Base-by-base conservation (phyloP, 2,329 filamentous ascomycete genomes). In the Fusarium sp. region DNA sequence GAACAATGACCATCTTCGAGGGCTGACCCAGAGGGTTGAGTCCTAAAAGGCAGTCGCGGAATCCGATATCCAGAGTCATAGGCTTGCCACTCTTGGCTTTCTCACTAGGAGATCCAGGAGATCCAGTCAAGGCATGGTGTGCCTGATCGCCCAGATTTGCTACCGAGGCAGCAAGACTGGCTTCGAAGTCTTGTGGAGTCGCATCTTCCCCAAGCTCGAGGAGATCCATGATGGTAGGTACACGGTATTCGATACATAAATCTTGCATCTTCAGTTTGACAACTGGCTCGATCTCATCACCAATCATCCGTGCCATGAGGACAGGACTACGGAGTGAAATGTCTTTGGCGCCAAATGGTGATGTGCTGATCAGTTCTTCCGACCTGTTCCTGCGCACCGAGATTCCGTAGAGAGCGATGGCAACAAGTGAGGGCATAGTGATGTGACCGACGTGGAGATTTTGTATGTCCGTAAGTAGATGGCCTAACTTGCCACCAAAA, bases 201-300 rank as follows among this genome's bases (percentile, higher is more conserved):
- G 88, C 85, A 70, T 92, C 87, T 18, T 91, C 88, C 16, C 86
- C 85, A 4, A 97, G 84, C 0, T 89, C 91, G 9, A 97, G 85
- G 7, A 97, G 79, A 55, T 94, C 93, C 84, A 97, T 91, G 1
- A 98, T 79, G 0, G 92, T 93, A 1, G 93, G 88, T 6, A 98
- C 92, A 18, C 91, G 91, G 78, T 99, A 99, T 77, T 99, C 97
- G n/a, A 94, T 80, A 63, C 90, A 91, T 7, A 97, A 73, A 66
- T 97, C 94, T 79, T 92, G 92, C 44, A 98, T 82, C 77, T 97
- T 97, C 61, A 98, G 79, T 78, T 97, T 97, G 71, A 98, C 84
- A 9, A 93, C 90, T 0, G 97, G 95, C 69, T 98, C 95, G 81
- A 97, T 93, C 77, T 98, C 95, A 77, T 98, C 94, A 1, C 94